These are phyloP conservation scores for Rhizophlyctis rosea DNA, from an alignment of 192 early-diverging fungal genomes.

Conservation along the genomic window DNA sequence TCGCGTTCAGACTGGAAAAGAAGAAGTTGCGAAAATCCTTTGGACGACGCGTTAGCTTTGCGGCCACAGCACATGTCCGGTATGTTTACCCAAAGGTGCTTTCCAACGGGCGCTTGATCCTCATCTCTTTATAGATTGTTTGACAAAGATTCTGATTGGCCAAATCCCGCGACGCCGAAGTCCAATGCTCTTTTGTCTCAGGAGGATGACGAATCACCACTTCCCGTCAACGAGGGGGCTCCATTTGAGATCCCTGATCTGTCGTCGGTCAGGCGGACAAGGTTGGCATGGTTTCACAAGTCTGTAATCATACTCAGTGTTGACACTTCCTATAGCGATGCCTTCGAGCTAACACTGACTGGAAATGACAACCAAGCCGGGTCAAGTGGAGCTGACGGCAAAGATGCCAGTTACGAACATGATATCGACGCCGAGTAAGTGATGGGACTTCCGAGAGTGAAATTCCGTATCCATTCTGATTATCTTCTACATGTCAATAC, in stretches of 20 bases:
- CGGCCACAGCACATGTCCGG: slow-evolving; percentile 18
- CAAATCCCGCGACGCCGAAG: not conserved
- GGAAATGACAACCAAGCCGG: not conserved
- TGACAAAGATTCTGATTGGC: not conserved
- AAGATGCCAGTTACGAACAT: too few species aligned
- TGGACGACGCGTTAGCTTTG: slow-evolving; percentile 21
- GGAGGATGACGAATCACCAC: not conserved
- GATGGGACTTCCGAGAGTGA: too few species aligned
- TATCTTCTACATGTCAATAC: not conserved
- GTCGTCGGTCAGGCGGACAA: slow-evolving; percentile 17
- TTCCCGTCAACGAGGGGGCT: not conserved
- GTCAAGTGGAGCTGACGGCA: not conserved
- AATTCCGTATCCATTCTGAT: too few species aligned
- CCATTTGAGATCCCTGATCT: slow-evolving; percentile 22
- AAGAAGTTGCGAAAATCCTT: slow-evolving; percentile 22
- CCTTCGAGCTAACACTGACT: slow-evolving; percentile 6
- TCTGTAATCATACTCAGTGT: not conserved
- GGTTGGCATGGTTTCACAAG: slow-evolving; percentile 3
- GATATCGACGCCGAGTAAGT: too few species aligned
- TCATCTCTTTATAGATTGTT: not conserved
- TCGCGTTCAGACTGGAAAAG: too few species aligned
- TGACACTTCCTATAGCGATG: slow-evolving; percentile 4
- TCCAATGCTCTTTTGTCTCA: not conserved
- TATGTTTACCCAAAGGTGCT: not conserved
- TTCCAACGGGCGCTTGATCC: not conserved